phyloP scores from a whole-genome alignment of 1,284 basidiomycete genomes.

The Ganoderma lingzhi region DNA sequence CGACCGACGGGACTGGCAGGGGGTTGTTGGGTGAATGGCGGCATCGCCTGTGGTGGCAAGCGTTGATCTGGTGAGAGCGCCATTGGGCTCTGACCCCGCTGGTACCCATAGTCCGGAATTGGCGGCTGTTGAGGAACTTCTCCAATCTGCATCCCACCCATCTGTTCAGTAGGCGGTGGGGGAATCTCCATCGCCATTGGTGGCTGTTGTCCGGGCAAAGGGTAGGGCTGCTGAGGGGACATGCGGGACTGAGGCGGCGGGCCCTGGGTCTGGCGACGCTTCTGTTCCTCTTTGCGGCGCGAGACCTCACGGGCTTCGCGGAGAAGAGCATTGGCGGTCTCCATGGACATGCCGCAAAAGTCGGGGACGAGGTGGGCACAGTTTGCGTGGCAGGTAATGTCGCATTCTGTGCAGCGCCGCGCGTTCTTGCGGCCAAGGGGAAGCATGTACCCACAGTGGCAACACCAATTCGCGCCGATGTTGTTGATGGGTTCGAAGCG shows the following conservation, averaged over 20 bases:
- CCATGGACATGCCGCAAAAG: conserved; percentile 99
- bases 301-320: conserved; percentile 87
- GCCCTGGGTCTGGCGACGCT: conserved; percentile 40
- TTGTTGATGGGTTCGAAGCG: conserved; percentile 98
- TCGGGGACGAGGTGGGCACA: conserved; percentile 99
- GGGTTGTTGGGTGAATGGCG: conserved; percentile 34
- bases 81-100: conserved; percentile 29
- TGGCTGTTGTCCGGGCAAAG: conserved; percentile 25
- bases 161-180: conserved; percentile 43
- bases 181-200: conserved; percentile 13
- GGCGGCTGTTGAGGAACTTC: conserved; percentile 39
- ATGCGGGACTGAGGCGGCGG: conserved; percentile 14
- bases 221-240: conserved; percentile 36
- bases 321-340: conserved; percentile 94
- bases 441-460: conserved; percentile 98
- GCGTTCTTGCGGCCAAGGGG: conserved; percentile 97
- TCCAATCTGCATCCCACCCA: conserved; percentile 62
- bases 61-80: conserved; percentile 25
- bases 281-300: conserved; percentile 52
- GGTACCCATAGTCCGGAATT: conserved; percentile 37
- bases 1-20: conserved; percentile 25
- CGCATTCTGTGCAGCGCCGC: conserved; percentile 95
- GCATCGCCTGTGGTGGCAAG: conserved; percentile 30
- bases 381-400: conserved; percentile 96
- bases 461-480: conserved; percentile 99